Percentiles rank a stretch among this genome's conserved stretches.
Evolutionary conservation across 2,329 filamentous ascomycete species (phyloP).

Genomic region (Alternaria ventricosa): DNA sequence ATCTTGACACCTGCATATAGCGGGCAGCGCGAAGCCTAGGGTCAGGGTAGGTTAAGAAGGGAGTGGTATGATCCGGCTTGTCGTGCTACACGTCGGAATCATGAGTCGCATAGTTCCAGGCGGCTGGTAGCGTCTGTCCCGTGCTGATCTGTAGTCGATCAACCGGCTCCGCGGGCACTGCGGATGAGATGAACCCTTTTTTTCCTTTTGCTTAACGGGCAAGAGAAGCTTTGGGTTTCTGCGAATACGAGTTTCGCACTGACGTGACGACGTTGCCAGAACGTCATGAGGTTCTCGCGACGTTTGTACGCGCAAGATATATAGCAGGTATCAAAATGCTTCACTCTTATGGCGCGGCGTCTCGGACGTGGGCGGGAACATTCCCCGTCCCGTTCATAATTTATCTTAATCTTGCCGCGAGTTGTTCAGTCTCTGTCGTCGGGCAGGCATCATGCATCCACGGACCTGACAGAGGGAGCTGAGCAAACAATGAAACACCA

Average conservation of each 20-base stretch:
- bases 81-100: background rate
- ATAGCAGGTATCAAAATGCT: background rate
- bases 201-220: background rate
- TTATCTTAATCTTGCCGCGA: background rate
- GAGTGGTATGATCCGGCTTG: background rate
- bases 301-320: background rate
- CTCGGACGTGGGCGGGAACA: background rate
- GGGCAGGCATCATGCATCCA: background rate
- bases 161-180: background rate
- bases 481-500: background rate
- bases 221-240: background rate
- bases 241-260: background rate
- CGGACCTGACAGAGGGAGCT: background rate
- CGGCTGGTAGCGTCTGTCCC: slow-evolving; percentile 6
- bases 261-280: background rate
- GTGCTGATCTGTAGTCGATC: background rate
- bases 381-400: background rate
- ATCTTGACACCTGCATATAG: slow-evolving; percentile 1
- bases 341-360: background rate
- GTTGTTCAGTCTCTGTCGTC: background rate
- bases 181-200: background rate
- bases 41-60: background rate
- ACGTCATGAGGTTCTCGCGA: background rate
- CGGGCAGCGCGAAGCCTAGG: background rate
- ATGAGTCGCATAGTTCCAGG: slow-evolving; percentile 2